phyloP scores from a whole-genome alignment of 305 asterid species.

The Stenogyne calaminthoides region DNA sequence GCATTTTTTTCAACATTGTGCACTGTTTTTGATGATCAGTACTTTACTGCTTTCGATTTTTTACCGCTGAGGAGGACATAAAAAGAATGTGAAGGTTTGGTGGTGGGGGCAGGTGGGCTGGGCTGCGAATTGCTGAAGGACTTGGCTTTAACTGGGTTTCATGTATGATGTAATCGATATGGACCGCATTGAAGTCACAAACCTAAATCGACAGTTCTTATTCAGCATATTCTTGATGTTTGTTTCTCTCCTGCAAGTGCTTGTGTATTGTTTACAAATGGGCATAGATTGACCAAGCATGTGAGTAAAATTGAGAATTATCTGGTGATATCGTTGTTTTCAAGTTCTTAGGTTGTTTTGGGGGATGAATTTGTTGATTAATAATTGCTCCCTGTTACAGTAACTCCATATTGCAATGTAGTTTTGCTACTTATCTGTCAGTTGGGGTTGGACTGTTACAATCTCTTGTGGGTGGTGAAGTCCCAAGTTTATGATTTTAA shows the following conservation, averaged over 20 bases:
- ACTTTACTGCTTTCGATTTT: constrained; percentile 2
- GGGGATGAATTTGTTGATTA: constrained; percentile 13
- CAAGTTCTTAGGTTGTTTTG: constrained; percentile 8
- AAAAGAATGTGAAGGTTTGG: constrained; percentile 79
- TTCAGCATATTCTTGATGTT: constrained; percentile 66
- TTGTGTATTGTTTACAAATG: constrained; percentile 10
- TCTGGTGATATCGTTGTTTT: not conserved
- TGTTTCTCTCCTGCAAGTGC: constrained; percentile 18
- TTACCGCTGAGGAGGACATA: constrained; percentile 76
- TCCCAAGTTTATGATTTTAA: not conserved
- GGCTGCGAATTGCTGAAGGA: constrained; percentile 98
- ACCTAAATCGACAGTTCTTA: constrained; percentile 93
- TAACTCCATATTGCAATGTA: constrained; percentile 15
- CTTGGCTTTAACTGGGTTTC: constrained; percentile 89
- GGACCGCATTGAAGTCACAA: constrained; percentile 96
- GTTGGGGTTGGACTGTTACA: constrained; percentile 5
- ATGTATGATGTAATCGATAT: constrained; percentile 89
- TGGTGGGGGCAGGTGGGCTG: constrained; percentile 98
- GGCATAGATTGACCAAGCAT: constrained; percentile 15
- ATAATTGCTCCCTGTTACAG: not conserved
- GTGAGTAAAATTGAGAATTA: not conserved
- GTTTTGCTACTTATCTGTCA: not conserved
- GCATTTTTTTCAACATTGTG: constrained; percentile 23
- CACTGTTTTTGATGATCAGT: constrained; percentile 1
- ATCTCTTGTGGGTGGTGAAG: constrained; percentile 5